phyloP scores from a whole-genome alignment of 768 basidiomycete species.

The Amanita pseudoporphyria region DNA sequence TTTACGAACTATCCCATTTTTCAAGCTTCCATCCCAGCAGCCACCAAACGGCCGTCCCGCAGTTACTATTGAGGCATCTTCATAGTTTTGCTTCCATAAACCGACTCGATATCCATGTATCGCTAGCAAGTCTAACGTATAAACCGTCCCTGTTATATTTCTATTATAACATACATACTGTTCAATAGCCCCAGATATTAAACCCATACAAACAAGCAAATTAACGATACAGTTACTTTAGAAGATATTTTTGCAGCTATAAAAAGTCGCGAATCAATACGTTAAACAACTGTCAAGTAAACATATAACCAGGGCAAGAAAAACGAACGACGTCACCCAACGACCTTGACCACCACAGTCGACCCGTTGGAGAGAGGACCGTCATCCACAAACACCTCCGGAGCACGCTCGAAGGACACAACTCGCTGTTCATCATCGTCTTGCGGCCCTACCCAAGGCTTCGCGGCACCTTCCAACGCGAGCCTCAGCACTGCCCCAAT shows the following conservation, averaged over 20 bases:
- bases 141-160: neutral
- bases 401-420: constrained; percentile 42
- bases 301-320: neutral
- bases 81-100: constrained; percentile 14
- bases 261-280: neutral
- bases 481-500: constrained; percentile 31
- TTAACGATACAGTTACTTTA: constrained; percentile 1
- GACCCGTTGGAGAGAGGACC: constrained; percentile 31
- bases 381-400: constrained; percentile 37
- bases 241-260: neutral
- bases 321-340: constrained; percentile 15
- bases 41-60: constrained; percentile 21
- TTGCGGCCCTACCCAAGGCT: constrained; percentile 37
- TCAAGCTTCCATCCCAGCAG: constrained; percentile 30
- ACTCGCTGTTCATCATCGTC: constrained; percentile 18
- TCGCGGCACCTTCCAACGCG: constrained; percentile 30
- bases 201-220: neutral
- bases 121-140: neutral
- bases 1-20: constrained; percentile 70
- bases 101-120: neutral
- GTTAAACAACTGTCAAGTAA: neutral
- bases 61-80: constrained; percentile 30
- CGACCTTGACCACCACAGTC: constrained; percentile 36
- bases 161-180: neutral
- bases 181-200: neutral